phyloP scores from a whole-genome alignment of 2,329 filamentous ascomycete genomes.

The Shiraia bambusicola region DNA sequence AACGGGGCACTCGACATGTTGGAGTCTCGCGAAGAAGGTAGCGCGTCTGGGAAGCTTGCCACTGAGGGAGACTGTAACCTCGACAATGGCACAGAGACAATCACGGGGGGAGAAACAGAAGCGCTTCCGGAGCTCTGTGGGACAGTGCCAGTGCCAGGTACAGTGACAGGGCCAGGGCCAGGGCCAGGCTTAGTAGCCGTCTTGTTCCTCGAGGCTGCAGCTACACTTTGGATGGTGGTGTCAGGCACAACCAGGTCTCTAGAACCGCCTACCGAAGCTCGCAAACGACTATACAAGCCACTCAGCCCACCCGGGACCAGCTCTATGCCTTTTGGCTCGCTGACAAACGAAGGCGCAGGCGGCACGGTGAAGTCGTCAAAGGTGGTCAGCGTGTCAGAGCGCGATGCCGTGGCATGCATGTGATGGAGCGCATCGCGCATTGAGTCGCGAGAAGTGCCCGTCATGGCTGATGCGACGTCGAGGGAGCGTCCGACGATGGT shows the following conservation, averaged over 20 bases:
- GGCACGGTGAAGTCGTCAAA: conserved; percentile 89
- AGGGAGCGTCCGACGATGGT: conserved; percentile 6
- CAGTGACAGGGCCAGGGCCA: conserved; percentile 1
- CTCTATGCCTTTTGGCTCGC: conserved; percentile 73
- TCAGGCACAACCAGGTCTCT: conserved; percentile 53
- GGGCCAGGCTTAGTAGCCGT: conserved; percentile 15
- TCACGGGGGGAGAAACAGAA: conserved; percentile 39
- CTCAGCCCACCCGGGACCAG: conserved; percentile 82
- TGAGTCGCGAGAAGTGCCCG: conserved; percentile 23
- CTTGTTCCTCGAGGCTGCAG: conserved; percentile 18
- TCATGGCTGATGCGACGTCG: conserved; percentile 24
- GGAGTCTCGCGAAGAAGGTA: conserved; percentile 39
- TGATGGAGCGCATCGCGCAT: conserved; percentile 62
- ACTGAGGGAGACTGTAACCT: conserved; percentile 44
- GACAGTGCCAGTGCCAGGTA: background rate
- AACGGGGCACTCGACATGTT: conserved; percentile 31
- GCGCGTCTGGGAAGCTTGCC: conserved; percentile 38
- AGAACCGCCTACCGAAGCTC: conserved; percentile 74
- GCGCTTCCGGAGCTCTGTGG: conserved; percentile 30
- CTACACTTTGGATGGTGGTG: conserved; percentile 27
- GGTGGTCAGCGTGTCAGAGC: conserved; percentile 79
- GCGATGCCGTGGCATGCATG: conserved; percentile 86
- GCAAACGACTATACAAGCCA: conserved; percentile 82
- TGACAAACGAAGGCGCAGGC: conserved; percentile 57
- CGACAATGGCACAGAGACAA: conserved; percentile 40